Percentiles rank a stretch among this genome's conserved stretches.
Conservation (phyloP, 1,284 basidiomycete genomes). For the Amylostereum chailletii region DNA sequence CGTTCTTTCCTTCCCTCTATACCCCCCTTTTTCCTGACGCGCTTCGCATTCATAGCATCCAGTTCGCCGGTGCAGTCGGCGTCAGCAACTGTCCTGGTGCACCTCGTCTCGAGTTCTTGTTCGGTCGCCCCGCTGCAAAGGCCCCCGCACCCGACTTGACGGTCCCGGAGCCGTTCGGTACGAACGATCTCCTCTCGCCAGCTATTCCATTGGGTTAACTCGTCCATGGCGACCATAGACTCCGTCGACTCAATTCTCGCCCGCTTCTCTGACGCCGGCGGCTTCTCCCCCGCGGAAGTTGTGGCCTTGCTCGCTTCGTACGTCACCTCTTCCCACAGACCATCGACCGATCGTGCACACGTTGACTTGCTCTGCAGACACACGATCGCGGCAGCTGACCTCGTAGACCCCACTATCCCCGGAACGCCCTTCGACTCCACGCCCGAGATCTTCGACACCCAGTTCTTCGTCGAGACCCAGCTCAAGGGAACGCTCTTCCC, state of each 20-base stretch:
- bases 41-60: constrained; percentile 12
- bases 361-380: constrained; percentile 6
- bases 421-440: constrained; percentile 23
- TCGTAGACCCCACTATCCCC: constrained; percentile 18
- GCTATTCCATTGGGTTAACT: not conserved
- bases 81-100: constrained; percentile 20
- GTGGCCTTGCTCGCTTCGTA: constrained; percentile 17
- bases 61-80: constrained; percentile 21
- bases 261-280: constrained; percentile 18
- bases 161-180: constrained; percentile 15
- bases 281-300: constrained; percentile 16
- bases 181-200: constrained; percentile 2
- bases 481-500: constrained; percentile 14
- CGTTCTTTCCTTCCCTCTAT: constrained; percentile 2
- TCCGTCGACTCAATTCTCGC: constrained; percentile 15
- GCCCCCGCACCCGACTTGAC: constrained; percentile 12
- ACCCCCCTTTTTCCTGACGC: constrained; percentile 4
- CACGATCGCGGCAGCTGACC: constrained; percentile 17
- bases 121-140: constrained; percentile 16
- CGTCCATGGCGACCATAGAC: constrained; percentile 7
- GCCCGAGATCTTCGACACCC: constrained; percentile 20
- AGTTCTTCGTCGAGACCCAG: constrained; percentile 22
- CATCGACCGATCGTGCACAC: not conserved
- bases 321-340: not conserved
- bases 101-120: constrained; percentile 18